A percentile compares a stretch with the other conserved stretches of the same genome.
phyloP scores from a whole-genome alignment of 106 monocot genomes.

The Alisma plantagoaquatica region DNA sequence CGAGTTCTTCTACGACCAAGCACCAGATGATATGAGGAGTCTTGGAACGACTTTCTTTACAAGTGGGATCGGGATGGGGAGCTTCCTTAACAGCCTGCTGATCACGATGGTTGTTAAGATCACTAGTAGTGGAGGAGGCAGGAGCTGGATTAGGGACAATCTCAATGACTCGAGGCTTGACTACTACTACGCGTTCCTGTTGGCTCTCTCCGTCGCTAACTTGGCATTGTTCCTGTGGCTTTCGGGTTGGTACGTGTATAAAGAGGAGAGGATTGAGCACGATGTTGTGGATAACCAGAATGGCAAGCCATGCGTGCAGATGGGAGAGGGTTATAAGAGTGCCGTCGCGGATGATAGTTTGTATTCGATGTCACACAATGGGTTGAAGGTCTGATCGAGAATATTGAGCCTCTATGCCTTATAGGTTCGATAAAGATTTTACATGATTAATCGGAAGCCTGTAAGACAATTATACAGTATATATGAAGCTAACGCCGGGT shows the following conservation, averaged over 20 bases:
- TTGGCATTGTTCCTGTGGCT: conserved; percentile 34
- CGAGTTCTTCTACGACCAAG: conserved; percentile 89
- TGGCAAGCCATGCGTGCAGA: too few species aligned
- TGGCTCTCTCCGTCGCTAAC: conserved; percentile 32
- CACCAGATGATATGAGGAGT: conserved; percentile 70
- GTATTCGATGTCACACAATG: too few species aligned
- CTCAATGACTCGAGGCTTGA: conserved; percentile 62
- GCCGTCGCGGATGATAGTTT: too few species aligned
- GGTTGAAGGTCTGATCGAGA: too few species aligned
- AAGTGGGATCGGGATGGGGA: conserved; percentile 47
- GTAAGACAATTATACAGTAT: too few species aligned
- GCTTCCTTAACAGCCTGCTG: conserved; percentile 56
- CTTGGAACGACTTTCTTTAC: conserved; percentile 67
- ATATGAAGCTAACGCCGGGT: too few species aligned
- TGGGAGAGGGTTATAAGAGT: too few species aligned
- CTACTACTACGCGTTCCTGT: conserved; percentile 53
- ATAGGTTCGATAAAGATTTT: too few species aligned
- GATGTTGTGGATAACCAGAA: too few species aligned
- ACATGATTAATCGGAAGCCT: too few species aligned
- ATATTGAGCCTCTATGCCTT: too few species aligned
- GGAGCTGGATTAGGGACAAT: conserved; percentile 67
- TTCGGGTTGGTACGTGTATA: conserved; percentile 41
- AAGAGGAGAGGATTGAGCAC: too few species aligned
- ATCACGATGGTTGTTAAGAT: conserved; percentile 38
- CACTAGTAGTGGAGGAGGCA: conserved; percentile 31